Evolutionary conservation across 2,329 filamentous ascomycete genomes (phyloP).

Genomic region (Fusarium sp.): DNA sequence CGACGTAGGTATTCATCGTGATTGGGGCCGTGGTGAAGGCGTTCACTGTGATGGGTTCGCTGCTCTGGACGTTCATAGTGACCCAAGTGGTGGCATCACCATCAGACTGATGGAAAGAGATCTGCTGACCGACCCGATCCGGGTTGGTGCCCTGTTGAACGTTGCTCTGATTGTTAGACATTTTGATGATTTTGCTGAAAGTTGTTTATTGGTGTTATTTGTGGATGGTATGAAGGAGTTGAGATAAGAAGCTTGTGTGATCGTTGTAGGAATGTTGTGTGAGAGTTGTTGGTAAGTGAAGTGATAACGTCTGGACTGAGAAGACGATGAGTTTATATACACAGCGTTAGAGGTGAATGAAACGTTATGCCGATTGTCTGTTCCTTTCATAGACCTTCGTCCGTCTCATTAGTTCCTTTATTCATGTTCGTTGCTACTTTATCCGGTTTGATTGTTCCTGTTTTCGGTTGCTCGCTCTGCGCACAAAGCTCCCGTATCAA

Average conservation of each 20-base stretch:
- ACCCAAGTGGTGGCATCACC: neutral
- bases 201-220: neutral
- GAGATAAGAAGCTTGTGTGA: neutral
- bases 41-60: neutral
- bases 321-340: neutral
- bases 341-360: no score
- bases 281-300: neutral
- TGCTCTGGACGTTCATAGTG: neutral
- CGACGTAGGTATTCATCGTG: neutral
- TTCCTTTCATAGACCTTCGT: neutral
- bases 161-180: neutral
- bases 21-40: neutral
- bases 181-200: neutral
- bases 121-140: neutral
- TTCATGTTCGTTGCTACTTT: neutral
- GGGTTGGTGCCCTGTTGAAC: neutral
- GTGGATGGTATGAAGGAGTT: neutral
- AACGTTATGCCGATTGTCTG: neutral
- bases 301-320: neutral
- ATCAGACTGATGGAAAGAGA: neutral
- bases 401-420: rapidly evolving
- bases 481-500: neutral
- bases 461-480: neutral
- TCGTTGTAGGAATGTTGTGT: neutral
- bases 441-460: neutral